These are phyloP conservation scores for Plasmopara viticola DNA, from an alignment of 352 stramenopile species.

Conservation along the genomic window DNA sequence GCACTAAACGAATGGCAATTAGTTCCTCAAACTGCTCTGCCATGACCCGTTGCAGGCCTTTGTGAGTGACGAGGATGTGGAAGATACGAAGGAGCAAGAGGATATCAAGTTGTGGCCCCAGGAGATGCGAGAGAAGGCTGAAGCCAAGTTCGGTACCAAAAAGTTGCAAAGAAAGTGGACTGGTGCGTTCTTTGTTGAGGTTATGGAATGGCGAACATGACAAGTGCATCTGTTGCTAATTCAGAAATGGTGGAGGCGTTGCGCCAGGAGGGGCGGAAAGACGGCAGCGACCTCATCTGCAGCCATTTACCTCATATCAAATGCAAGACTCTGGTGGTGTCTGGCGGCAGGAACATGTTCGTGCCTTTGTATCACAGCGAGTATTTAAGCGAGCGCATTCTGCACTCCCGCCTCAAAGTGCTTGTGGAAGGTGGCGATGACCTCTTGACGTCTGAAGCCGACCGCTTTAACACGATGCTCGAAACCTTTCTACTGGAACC, in stretches of 20 bases:
- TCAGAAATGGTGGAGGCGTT: constrained; percentile 53
- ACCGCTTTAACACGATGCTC: constrained; percentile 56
- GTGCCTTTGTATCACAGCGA: constrained; percentile 67
- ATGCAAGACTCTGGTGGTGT: constrained; percentile 80
- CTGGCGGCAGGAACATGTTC: constrained; percentile 51
- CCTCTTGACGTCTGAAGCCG: constrained; percentile 40
- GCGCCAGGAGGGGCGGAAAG: constrained; percentile 39
- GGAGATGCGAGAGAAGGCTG: constrained; percentile 36
- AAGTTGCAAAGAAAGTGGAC: constrained; percentile 54
- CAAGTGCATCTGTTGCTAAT: constrained; percentile 2
- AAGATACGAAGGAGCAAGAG: constrained; percentile 41
- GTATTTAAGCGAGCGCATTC: constrained; percentile 82
- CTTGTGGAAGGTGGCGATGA: constrained; percentile 51
- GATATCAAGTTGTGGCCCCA: constrained; percentile 52
- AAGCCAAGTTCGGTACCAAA: constrained; percentile 48
- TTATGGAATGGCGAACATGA: neutral
- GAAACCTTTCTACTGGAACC: constrained; percentile 58
- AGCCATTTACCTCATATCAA: constrained; percentile 56
- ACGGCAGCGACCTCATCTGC: constrained; percentile 66
- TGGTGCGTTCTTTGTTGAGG: constrained; percentile 11
- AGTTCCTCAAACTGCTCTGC: constrained; percentile 8
- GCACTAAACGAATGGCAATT: neutral
- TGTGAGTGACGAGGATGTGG: constrained; percentile 63
- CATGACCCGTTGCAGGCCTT: constrained; percentile 43
- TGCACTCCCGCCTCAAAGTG: constrained; percentile 68